Percentiles rank a stretch among this genome's conserved stretches.
These are phyloP conservation scores for Cryptosporidium sp. DNA, from an alignment of 169 alveolate species.

Conservation along the genomic window DNA sequence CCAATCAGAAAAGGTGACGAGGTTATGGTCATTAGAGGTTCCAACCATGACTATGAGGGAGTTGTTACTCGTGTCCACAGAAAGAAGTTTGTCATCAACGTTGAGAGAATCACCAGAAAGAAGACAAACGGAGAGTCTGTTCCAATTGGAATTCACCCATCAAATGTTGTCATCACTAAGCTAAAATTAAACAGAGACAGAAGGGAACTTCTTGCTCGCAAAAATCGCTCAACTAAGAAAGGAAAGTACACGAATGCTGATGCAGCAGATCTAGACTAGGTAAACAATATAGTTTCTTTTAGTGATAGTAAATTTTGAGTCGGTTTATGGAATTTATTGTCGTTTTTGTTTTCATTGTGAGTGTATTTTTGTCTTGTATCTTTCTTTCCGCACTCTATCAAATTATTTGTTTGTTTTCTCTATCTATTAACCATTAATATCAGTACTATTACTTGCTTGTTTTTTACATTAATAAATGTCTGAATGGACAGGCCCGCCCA, in stretches of 20 bases:
- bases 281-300: slow-evolving; percentile 28
- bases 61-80: slow-evolving; percentile 97
- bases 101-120: slow-evolving; percentile 96
- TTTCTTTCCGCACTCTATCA: not conserved
- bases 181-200: slow-evolving; percentile 95
- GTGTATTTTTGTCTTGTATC: not conserved
- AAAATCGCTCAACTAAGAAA: slow-evolving; percentile 85
- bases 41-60: slow-evolving; percentile 96
- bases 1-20: slow-evolving; percentile 99
- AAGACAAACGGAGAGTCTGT: slow-evolving; percentile 90
- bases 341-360: not conserved
- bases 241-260: slow-evolving; percentile 80
- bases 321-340: slow-evolving; percentile 9
- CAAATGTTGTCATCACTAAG: slow-evolving; percentile 96
- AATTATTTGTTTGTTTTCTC: not conserved
- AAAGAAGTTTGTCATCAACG: slow-evolving; percentile 95
- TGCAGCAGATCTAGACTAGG: slow-evolving; percentile 53
- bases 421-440: too few species aligned
- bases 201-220: slow-evolving; percentile 91
- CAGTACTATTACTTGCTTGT: not conserved
- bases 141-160: slow-evolving; percentile 95
- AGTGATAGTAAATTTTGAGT: slow-evolving; percentile 22
- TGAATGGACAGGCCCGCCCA: not conserved
- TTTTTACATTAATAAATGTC: not conserved
- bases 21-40: slow-evolving; percentile 97